These are phyloP conservation scores for Pseudozyma hubeiensis DNA, from an alignment of 1,284 basidiomycete species.

Conservation along the genomic window DNA sequence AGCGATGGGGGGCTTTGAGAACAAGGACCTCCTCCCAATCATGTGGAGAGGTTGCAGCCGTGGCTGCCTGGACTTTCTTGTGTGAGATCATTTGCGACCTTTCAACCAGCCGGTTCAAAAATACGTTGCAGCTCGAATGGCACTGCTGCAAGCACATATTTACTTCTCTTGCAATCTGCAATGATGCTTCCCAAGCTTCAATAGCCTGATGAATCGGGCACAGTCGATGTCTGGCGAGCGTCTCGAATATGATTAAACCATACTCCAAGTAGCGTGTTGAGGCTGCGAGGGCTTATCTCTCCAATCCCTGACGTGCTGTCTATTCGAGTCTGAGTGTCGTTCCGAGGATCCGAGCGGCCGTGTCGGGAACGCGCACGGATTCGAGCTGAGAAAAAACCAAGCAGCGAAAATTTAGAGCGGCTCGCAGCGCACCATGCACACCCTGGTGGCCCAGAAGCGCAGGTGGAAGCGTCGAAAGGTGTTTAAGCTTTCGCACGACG, in stretches of 20 bases:
- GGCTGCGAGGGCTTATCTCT: constrained; percentile 5
- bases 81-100: constrained; percentile 6
- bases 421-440: no score
- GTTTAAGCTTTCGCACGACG: no score
- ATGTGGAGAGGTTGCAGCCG: constrained; percentile 53
- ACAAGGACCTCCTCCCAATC: constrained; percentile 46
- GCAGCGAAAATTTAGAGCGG: neutral
- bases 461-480: no score
- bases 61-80: constrained; percentile 52
- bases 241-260: no score
- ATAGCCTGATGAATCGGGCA: no score
- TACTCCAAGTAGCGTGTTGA: no score
- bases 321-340: neutral
- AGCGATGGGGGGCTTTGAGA: constrained; percentile 36
- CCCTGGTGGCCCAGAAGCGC: no score
- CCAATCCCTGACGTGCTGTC: constrained; percentile 8
- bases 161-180: no score
- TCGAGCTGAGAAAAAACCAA: neutral
- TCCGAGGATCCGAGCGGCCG: constrained; percentile 30
- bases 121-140: neutral
- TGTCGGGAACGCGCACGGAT: constrained; percentile 29
- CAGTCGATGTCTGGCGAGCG: no score
- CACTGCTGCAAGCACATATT: no score
- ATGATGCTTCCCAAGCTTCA: no score
- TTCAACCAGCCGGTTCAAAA: no score